These are phyloP conservation scores for Ophiosphaerella herpotricha DNA, from an alignment of 2,329 filamentous ascomycete species.

Conservation along the genomic window DNA sequence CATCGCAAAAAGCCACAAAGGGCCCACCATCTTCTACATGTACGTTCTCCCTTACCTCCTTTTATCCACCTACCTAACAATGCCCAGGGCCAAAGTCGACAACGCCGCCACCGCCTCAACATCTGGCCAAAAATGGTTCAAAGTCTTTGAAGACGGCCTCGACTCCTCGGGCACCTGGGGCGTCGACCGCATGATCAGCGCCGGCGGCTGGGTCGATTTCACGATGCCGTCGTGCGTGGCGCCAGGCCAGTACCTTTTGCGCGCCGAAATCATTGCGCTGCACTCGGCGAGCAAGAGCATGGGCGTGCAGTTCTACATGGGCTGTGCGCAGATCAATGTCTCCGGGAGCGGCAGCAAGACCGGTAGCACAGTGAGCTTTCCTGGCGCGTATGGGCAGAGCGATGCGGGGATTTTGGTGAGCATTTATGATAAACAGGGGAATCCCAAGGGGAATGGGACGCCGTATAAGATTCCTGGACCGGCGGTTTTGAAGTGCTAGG, in stretches of 20 bases:
- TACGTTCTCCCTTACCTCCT: slow-evolving; percentile 13
- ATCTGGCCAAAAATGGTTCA: slow-evolving; percentile 50
- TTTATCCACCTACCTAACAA: background rate
- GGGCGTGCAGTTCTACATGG: slow-evolving; percentile 52
- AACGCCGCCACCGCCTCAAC: slow-evolving; percentile 45
- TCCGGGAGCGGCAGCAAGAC: slow-evolving; percentile 28
- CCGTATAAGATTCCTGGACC: slow-evolving; percentile 59
- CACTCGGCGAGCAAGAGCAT: slow-evolving; percentile 42
- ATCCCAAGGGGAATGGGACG: slow-evolving; percentile 22
- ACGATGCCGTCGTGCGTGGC: slow-evolving; percentile 44
- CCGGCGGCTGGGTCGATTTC: slow-evolving; percentile 53
- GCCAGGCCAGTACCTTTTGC: slow-evolving; percentile 49
- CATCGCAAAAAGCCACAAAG: slow-evolving; percentile 56
- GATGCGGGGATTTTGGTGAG: slow-evolving; percentile 40
- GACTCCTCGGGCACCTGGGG: slow-evolving; percentile 51
- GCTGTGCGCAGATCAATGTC: slow-evolving; percentile 43
- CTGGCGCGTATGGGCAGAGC: slow-evolving; percentile 39
- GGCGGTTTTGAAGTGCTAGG: slow-evolving; percentile 55
- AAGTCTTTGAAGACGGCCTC: slow-evolving; percentile 49
- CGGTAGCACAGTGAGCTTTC: slow-evolving; percentile 36
- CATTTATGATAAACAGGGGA: slow-evolving; percentile 32
- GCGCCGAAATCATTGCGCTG: slow-evolving; percentile 53
- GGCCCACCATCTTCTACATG: slow-evolving; percentile 47
- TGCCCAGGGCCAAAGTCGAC: slow-evolving; percentile 45
- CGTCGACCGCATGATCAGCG: slow-evolving; percentile 55